Conservation (phyloP, 257 asterid species). For the Nicotiana obtusifolia region DNA sequence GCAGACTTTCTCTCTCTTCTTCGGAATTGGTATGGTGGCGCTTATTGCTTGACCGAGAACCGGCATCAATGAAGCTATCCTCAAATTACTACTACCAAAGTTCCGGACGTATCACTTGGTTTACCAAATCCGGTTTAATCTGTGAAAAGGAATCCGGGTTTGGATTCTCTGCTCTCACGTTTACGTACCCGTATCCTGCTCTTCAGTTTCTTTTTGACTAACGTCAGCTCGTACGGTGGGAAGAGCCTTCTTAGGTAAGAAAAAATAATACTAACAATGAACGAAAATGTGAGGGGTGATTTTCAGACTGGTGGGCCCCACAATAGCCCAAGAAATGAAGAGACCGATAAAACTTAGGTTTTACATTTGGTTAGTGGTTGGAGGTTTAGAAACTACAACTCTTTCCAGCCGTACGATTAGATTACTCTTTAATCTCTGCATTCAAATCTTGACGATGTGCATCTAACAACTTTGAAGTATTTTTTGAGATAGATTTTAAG, state of each 20-base stretch:
- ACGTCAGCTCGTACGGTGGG: not conserved
- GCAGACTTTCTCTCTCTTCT: constrained; percentile 6
- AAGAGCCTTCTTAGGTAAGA: too few species aligned
- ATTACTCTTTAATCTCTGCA: not conserved
- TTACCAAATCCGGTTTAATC: constrained; percentile 26
- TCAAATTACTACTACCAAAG: constrained; percentile 16
- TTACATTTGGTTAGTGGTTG: not conserved
- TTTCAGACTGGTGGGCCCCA: not conserved
- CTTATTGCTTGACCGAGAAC: constrained; percentile 19
- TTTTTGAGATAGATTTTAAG: too few species aligned
- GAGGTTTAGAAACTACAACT: not conserved
- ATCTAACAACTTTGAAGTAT: not conserved
- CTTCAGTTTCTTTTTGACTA: not conserved
- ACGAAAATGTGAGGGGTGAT: not conserved
- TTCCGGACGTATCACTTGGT: constrained; percentile 29
- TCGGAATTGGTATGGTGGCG: not conserved
- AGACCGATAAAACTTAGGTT: not conserved
- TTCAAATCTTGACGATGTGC: not conserved
- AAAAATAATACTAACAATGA: too few species aligned
- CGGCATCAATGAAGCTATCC: constrained; percentile 11
- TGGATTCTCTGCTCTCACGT: constrained; percentile 8
- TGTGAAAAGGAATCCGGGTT: constrained; percentile 27
- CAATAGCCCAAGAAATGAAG: not conserved
- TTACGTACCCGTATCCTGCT: not conserved
- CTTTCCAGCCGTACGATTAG: not conserved